A percentile compares a stretch with the other conserved stretches of the same genome.
phyloP scores from a whole-genome alignment of 805 yeast genomes.

The Ogataea corticis region DNA sequence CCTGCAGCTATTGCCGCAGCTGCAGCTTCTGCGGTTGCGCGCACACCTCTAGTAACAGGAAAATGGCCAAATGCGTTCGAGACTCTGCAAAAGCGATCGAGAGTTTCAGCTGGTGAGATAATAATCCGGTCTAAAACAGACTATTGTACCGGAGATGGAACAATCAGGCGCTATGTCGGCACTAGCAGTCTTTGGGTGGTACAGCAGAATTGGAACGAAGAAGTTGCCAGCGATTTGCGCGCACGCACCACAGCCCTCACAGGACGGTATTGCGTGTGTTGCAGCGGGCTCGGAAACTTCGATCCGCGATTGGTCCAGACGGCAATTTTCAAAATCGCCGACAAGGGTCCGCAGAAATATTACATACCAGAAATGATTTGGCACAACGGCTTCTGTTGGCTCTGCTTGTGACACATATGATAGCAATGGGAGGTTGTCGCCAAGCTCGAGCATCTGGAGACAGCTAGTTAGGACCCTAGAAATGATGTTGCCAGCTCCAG shows the following conservation, averaged over 20 bases:
- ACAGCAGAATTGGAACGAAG: neutral
- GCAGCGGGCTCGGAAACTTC: neutral
- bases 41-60: neutral
- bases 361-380: neutral
- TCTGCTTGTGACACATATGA: neutral
- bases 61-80: neutral
- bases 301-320: neutral
- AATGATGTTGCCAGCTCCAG: too few relatives aligned
- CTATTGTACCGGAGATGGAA: neutral
- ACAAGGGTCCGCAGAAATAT: neutral
- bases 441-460: too few relatives aligned
- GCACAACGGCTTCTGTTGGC: neutral
- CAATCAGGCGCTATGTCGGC: neutral
- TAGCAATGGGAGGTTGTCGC: too few relatives aligned
- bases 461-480: too few relatives aligned
- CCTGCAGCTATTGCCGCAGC: neutral
- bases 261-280: neutral
- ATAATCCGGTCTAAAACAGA: neutral
- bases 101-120: neutral
- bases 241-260: too few relatives aligned
- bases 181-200: neutral
- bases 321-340: neutral
- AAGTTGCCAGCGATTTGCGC: too few relatives aligned
- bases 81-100: neutral
- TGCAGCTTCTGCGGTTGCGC: neutral